Conservation (phyloP, 2,329 filamentous ascomycete species). For the Colletotrichum coccodes region DNA sequence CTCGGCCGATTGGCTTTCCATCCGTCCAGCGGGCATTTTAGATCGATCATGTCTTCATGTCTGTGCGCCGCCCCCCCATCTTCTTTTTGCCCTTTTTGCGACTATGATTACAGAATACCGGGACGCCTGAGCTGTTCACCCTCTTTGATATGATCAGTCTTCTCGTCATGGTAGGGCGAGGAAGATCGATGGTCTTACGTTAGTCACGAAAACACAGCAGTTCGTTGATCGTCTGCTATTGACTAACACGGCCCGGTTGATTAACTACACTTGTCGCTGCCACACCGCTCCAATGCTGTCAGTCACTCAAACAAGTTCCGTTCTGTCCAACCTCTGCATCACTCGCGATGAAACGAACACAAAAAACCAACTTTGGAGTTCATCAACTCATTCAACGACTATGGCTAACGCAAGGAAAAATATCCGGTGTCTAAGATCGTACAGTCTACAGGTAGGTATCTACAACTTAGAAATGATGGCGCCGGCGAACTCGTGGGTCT, state of each 20-base stretch:
- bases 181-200: not conserved
- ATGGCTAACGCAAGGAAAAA: slow-evolving; percentile 32
- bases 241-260: not conserved
- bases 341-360: not conserved
- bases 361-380: slow-evolving; percentile 11
- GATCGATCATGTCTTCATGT: too few relatives aligned
- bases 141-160: too few relatives aligned
- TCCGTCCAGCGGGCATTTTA: not conserved
- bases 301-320: not conserved
- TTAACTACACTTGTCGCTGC: not conserved
- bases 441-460: slow-evolving; percentile 40
- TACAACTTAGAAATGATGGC: slow-evolving; percentile 84
- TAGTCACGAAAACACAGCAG: not conserved
- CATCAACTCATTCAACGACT: slow-evolving; percentile 34
- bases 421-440: slow-evolving; percentile 30
- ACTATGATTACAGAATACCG: too few relatives aligned
- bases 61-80: too few relatives aligned
- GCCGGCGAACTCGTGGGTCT: slow-evolving; percentile 92
- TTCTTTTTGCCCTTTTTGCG: too few relatives aligned
- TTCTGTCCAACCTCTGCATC: not conserved
- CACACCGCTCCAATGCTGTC: not conserved
- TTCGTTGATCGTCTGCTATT: not conserved
- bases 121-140: too few relatives aligned
- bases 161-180: too few relatives aligned
- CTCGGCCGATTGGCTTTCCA: too few relatives aligned